These are phyloP conservation scores for Barnettozyma sp. DNA, from an alignment of 805 yeast genomes.

Conservation along the genomic window DNA sequence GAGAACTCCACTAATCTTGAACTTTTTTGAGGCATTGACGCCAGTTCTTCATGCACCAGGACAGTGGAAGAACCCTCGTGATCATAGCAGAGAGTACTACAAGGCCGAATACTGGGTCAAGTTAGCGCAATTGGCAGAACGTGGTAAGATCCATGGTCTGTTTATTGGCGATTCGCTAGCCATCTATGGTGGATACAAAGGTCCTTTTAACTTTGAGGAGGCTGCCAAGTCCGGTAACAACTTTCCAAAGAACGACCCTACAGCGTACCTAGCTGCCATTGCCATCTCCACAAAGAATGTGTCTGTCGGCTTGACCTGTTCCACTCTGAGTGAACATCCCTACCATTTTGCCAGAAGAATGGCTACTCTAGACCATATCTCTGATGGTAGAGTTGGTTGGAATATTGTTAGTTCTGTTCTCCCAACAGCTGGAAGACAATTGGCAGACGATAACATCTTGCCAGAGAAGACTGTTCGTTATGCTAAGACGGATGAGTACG, in stretches of 20 bases:
- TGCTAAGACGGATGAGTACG: slow-evolving; percentile 37
- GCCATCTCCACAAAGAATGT: slow-evolving; percentile 38
- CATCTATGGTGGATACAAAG: slow-evolving; percentile 36
- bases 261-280: slow-evolving; percentile 34
- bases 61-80: slow-evolving; percentile 25
- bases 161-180: slow-evolving; percentile 38
- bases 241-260: slow-evolving; percentile 35
- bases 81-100: slow-evolving; percentile 19
- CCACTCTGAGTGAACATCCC: slow-evolving; percentile 41
- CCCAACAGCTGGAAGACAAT: slow-evolving; percentile 39
- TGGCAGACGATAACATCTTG: slow-evolving; percentile 31
- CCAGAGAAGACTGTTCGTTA: slow-evolving; percentile 40
- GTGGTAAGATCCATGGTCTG: slow-evolving; percentile 34
- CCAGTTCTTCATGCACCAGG: slow-evolving; percentile 25
- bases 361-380: slow-evolving; percentile 41
- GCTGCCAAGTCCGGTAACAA: slow-evolving; percentile 31
- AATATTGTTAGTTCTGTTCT: slow-evolving; percentile 39
- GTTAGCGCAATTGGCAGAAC: slow-evolving; percentile 33
- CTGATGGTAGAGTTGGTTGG: slow-evolving; percentile 44
- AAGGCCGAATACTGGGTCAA: slow-evolving; percentile 34
- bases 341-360: slow-evolving; percentile 39
- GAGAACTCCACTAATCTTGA: slow-evolving; percentile 18
- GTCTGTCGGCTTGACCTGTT: slow-evolving; percentile 37
- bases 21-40: slow-evolving; percentile 22
- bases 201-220: slow-evolving; percentile 31